Percentiles rank a stretch among this genome's conserved stretches.
These are phyloP conservation scores for Corrigiola litoralis DNA, from an alignment of 179 eudicot species.

Conservation along the genomic window DNA sequence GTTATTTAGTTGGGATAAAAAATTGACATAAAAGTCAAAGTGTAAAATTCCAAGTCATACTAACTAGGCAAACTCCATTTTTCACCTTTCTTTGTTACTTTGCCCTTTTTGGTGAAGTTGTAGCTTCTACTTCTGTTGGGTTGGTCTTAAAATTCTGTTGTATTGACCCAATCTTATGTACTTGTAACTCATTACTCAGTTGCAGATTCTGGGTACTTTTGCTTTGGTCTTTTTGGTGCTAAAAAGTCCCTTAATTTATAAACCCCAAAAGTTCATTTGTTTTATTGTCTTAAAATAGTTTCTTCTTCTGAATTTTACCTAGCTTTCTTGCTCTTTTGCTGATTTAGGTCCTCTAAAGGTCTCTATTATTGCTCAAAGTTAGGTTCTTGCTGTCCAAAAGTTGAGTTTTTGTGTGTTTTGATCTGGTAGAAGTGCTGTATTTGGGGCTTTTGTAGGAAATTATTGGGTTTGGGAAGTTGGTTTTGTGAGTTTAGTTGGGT, in stretches of 20 bases:
- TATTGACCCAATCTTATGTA: no score
- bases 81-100: no score
- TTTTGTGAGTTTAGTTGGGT: not conserved
- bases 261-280: not conserved
- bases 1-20: no score
- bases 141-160: no score
- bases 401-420: conserved; percentile 12
- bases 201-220: conserved; percentile 12
- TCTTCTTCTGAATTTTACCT: conserved; percentile 4
- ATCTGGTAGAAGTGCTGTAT: conserved; percentile 12
- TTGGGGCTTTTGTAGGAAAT: conserved; percentile 11
- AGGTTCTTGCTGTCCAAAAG: conserved; percentile 4
- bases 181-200: not conserved
- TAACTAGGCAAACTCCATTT: no score
- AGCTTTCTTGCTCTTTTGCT: not conserved
- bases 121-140: no score
- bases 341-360: not conserved
- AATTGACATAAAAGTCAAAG: no score
- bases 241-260: conserved; percentile 7
- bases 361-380: conserved; percentile 1
- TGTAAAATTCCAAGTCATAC: no score
- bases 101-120: no score
- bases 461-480: conserved; percentile 1
- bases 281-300: not conserved
- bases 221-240: not conserved